Conservation (phyloP, 2,329 filamentous ascomycete genomes). For the Ceratocystis colombiana region DNA sequence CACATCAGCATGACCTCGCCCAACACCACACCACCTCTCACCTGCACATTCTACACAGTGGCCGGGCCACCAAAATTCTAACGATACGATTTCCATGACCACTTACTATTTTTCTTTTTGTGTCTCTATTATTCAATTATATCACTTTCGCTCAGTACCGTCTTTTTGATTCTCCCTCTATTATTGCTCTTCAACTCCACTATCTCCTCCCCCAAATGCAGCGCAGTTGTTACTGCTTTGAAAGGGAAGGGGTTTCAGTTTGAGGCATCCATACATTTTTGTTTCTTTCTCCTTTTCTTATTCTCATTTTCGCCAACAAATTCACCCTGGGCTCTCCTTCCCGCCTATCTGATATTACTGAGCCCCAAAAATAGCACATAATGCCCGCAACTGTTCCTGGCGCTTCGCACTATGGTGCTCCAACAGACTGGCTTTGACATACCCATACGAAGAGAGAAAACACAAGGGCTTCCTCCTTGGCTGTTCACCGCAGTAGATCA, state of each 20-base stretch:
- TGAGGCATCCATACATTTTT: constrained; percentile 5
- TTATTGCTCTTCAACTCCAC: background rate
- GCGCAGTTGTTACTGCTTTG: background rate
- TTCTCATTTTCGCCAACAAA: background rate
- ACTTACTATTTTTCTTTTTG: constrained; percentile 20
- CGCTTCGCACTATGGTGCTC: background rate
- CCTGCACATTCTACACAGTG: background rate
- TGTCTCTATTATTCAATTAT: constrained; percentile 3
- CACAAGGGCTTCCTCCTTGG: constrained; percentile 1
- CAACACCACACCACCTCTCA: background rate
- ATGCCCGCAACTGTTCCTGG: background rate
- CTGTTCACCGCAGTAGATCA: constrained; percentile 6
- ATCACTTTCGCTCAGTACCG: background rate
- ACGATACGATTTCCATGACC: constrained; percentile 21
- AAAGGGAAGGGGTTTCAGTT: background rate
- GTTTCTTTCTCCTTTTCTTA: constrained; percentile 4
- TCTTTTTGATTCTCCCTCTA: constrained; percentile 11
- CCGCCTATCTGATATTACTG: background rate
- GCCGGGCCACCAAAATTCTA: constrained; percentile 5
- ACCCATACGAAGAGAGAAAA: background rate
- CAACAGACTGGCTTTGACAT: constrained; percentile 9
- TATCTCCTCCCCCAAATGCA: background rate
- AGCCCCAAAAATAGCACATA: constrained; percentile 1
- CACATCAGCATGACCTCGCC: background rate
- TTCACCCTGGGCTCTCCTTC: background rate